Conservation (phyloP, 2,329 filamentous ascomycete genomes). For the Ophiostoma australiae region DNA sequence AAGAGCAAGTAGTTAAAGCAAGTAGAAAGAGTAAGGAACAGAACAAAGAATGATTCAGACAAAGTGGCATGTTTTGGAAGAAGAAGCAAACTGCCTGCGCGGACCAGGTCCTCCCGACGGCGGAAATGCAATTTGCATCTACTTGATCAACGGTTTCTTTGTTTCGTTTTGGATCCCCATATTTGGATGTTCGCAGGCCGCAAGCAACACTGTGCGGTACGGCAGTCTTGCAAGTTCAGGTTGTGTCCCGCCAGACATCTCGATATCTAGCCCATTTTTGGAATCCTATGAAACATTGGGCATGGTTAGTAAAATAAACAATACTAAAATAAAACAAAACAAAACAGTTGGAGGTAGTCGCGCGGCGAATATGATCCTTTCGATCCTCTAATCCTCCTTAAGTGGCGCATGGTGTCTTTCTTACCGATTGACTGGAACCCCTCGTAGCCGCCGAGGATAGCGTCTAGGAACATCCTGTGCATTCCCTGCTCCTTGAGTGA, state of each 20-base stretch:
- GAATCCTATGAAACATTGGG: constrained; percentile 5
- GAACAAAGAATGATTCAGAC: background rate
- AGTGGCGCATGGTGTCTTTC: constrained; percentile 24
- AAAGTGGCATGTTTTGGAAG: background rate
- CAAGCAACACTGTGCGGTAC: background rate
- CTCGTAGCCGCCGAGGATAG: constrained; percentile 47
- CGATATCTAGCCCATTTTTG: constrained; percentile 16
- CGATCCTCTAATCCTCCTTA: background rate
- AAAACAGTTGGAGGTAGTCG: no score
- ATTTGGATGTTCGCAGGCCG: background rate
- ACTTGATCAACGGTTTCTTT: background rate
- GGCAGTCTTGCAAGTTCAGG: background rate
- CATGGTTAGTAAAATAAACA: background rate
- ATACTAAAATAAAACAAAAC: background rate
- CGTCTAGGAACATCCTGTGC: constrained; percentile 53
- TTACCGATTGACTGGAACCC: constrained; percentile 51
- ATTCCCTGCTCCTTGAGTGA: constrained; percentile 47
- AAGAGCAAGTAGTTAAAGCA: background rate
- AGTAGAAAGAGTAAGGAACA: background rate
- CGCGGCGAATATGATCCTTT: background rate
- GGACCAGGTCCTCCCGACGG: background rate
- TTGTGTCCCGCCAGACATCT: constrained; percentile 12
- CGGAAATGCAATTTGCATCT: background rate
- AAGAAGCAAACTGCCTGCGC: no score
- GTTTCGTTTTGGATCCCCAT: background rate